Evolutionary conservation across 352 stramenopile genomes (phyloP).

Genomic region (Blastocystis sp.): DNA sequence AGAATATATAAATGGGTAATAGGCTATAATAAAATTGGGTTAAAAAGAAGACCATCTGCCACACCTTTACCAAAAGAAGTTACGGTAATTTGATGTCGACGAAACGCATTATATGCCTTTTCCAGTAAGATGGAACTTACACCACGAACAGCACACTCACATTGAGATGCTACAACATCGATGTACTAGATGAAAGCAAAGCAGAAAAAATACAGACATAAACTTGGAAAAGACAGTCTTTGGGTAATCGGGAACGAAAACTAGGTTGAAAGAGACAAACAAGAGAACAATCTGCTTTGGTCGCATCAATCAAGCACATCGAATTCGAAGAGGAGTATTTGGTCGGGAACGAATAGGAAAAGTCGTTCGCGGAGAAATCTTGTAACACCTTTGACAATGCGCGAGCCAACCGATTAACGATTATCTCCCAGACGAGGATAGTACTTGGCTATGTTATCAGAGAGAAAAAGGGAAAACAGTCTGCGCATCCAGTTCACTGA

Average conservation of each 20-base stretch:
- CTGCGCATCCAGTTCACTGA: background rate
- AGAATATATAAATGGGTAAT: background rate
- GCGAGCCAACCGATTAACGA: background rate
- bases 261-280: background rate
- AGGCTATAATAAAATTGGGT: background rate
- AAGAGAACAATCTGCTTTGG: background rate
- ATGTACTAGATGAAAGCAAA: background rate
- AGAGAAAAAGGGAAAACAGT: background rate
- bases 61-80: background rate
- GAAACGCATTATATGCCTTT: background rate
- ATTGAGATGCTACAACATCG: background rate
- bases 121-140: background rate
- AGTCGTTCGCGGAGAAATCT: background rate
- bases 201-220: background rate
- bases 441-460: background rate
- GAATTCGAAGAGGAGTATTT: background rate
- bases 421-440: background rate
- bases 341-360: background rate
- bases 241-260: background rate
- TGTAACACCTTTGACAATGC: background rate
- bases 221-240: background rate
- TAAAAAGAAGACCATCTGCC: background rate
- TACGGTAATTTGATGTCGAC: background rate
- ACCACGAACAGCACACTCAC: background rate
- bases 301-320: background rate